phyloP scores from a whole-genome alignment of 202 grass and related monocot genomes.

The Setaria italica region DNA sequence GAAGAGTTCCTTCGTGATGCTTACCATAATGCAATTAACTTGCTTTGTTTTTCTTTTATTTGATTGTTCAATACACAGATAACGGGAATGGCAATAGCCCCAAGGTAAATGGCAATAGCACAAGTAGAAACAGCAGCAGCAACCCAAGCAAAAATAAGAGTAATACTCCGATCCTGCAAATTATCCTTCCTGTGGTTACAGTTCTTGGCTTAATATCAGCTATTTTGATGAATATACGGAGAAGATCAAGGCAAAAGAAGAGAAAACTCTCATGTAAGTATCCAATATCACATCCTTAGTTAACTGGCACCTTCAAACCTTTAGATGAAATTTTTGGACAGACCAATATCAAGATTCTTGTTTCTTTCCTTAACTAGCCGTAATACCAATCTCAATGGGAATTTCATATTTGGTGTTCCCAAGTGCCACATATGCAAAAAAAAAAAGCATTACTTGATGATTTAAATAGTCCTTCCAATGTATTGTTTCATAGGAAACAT shows the following conservation, averaged over 20 bases:
- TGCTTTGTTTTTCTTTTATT: neutral
- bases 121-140: neutral
- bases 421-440: too few relatives aligned
- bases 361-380: neutral
- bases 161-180: conserved; percentile 22
- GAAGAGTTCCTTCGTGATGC: too few relatives aligned
- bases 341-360: neutral
- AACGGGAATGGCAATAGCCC: conserved; percentile 7
- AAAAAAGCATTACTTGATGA: too few relatives aligned
- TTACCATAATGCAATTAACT: neutral
- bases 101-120: neutral
- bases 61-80: neutral
- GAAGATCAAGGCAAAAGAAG: conserved; percentile 12
- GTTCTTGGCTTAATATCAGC: conserved; percentile 31
- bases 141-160: conserved; percentile 12
- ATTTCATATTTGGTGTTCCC: too few relatives aligned
- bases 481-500: too few relatives aligned
- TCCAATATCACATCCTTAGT: neutral
- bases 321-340: neutral
- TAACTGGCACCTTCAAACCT: neutral
- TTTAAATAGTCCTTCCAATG: too few relatives aligned
- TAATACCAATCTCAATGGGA: too few relatives aligned
- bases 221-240: conserved; percentile 36
- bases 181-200: conserved; percentile 25
- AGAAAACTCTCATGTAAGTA: conserved; percentile 29